Evolutionary conservation across 2,329 filamentous ascomycete genomes (phyloP), one percentile per base, ranked within the genome.

Genomic region (Nannizzia gypsea): DNA sequence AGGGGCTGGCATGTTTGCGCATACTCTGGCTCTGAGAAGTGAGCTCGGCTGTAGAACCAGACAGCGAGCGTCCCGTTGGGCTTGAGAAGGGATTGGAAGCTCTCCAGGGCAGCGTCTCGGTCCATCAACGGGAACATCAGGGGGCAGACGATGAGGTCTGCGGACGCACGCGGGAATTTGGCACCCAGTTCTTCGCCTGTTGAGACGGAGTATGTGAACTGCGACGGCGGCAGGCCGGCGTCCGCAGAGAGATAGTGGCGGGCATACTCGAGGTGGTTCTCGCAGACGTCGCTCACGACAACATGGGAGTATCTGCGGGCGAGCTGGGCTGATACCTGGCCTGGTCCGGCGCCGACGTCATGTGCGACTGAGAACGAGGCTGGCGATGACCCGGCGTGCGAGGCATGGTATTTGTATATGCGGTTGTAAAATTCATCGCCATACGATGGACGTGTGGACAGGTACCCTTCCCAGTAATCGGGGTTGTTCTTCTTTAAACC

Each of bases 321-420:
- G 3, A 59, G 58, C 36, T 36, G 34, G 22, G 34, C 58, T 9
- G 58, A 44, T 22, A 59, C 50, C 26, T 59, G 46, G 15, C 58
- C 58, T 11, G 58, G 58, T 6, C 58, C 58, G 22, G 58, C 50
- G 3, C 58, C 58, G 8, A 59, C 58, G 54, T 59, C 58, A 17
- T 59, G 58, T 4, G 46, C 58, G n/a, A 56, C 26, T 11, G 24
- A 20, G 46, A 48, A 52, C 26, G 24, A 24, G 38, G 38, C 13
- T 8, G 38, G n/a, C n/a, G 31, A 24, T 11, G 28, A n/a, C 34
- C 58, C 58, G 13, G 46, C 42, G 20, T 26, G 26, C 13, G 48
- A 11, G 20, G 26, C 38, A 22, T 59, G 58, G 17, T 55, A 59
- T 11, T 20, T 11, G n/a, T 59, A 36, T 46, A 59, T 59, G 28